Conservation (phyloP, 768 basidiomycete species). For the Multifurca ochricompacta region DNA sequence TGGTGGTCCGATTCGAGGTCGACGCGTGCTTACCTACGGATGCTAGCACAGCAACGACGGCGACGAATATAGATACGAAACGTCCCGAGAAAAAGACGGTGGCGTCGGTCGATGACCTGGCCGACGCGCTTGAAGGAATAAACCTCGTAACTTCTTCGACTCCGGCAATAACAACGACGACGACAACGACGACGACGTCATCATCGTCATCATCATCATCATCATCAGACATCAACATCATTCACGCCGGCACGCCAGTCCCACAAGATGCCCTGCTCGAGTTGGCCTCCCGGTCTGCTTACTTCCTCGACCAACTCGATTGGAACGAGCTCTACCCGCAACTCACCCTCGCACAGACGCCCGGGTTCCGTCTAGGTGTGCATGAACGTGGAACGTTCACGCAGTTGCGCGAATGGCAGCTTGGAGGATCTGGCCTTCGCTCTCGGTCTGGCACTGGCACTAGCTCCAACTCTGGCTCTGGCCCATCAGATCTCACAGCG, state of each 20-base stretch:
- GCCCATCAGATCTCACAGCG: neutral
- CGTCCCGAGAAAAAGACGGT: neutral
- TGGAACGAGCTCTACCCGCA: constrained; percentile 62
- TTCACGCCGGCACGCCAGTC: constrained; percentile 14
- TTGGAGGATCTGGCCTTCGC: constrained; percentile 21
- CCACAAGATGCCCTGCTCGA: constrained; percentile 25
- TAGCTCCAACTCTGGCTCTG: neutral
- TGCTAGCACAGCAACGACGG: neutral
- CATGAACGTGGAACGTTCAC: constrained; percentile 50
- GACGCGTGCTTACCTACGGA: constrained; percentile 30
- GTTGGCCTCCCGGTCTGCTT: constrained; percentile 27
- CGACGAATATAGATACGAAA: neutral
- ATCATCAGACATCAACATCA: neutral
- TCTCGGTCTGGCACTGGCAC: neutral
- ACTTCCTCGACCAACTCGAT: constrained; percentile 29
- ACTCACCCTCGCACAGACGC: constrained; percentile 61
- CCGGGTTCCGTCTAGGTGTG: constrained; percentile 49
- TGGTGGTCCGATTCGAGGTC: constrained; percentile 52
- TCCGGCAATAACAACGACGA: neutral
- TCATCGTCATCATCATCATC: neutral
- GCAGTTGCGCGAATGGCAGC: constrained; percentile 37
- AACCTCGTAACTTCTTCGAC: neutral
- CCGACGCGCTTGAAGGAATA: constrained; percentile 20
- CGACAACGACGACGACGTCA: neutral
- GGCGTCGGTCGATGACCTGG: constrained; percentile 20